These are phyloP conservation scores for Parathielavia hyrcaniae DNA, from an alignment of 495 filamentous ascomycete genomes.

Conservation along the genomic window DNA sequence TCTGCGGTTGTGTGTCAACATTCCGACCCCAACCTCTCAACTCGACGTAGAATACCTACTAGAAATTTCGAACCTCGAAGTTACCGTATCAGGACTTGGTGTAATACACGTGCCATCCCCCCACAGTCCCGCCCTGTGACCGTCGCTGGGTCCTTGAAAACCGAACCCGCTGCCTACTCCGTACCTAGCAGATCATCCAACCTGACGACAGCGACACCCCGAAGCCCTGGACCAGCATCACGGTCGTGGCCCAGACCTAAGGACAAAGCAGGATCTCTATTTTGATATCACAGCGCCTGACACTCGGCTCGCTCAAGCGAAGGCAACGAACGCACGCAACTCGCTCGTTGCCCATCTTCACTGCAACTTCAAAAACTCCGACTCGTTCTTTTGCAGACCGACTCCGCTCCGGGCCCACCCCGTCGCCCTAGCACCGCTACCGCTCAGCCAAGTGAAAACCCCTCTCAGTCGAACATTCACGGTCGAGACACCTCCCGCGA, in stretches of 20 bases:
- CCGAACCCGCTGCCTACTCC: too few species aligned
- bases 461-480: constrained; percentile 12
- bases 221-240: background rate
- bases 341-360: background rate
- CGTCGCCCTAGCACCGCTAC: constrained; percentile 6
- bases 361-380: background rate
- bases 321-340: background rate
- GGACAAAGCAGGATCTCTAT: too few species aligned
- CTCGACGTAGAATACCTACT: too few species aligned
- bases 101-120: too few species aligned
- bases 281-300: background rate
- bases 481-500: background rate
- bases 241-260: background rate
- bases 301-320: background rate
- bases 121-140: too few species aligned
- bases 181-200: too few species aligned
- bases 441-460: constrained; percentile 21
- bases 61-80: too few species aligned
- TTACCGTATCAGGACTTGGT: too few species aligned
- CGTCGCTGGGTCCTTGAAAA: too few species aligned
- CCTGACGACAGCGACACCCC: background rate
- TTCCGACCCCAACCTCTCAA: too few species aligned
- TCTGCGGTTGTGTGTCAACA: too few species aligned
- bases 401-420: constrained; percentile 12
- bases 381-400: constrained; percentile 1